These are phyloP conservation scores for Metarhizium brunneum DNA, from an alignment of 2,329 filamentous ascomycete species.

Conservation along the genomic window DNA sequence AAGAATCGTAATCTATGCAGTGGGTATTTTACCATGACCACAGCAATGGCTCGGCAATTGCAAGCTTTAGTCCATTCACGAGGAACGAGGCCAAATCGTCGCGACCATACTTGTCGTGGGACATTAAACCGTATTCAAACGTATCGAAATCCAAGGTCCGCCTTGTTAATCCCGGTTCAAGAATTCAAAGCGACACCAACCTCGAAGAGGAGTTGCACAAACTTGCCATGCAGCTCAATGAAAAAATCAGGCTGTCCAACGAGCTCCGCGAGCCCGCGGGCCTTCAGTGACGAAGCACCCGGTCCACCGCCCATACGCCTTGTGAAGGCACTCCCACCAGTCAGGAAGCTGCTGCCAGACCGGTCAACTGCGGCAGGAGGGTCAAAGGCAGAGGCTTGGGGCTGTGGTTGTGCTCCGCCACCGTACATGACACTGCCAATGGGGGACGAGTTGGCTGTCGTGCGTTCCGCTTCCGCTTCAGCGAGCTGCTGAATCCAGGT, in stretches of 20 bases:
- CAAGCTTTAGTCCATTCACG: background rate
- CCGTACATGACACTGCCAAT: constrained; percentile 30
- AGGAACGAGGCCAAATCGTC: background rate
- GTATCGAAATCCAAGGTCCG: background rate
- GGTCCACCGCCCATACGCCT: constrained; percentile 49
- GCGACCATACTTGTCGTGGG: background rate
- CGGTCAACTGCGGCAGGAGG: constrained; percentile 25
- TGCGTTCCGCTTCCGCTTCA: constrained; percentile 51
- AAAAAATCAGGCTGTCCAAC: constrained; percentile 61
- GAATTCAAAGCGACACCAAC: constrained; percentile 44
- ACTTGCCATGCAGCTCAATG: constrained; percentile 54
- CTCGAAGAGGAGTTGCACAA: constrained; percentile 54
- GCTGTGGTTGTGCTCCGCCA: constrained; percentile 20
- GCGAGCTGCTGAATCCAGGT: constrained; percentile 57
- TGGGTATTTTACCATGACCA: background rate
- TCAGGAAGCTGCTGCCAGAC: constrained; percentile 46
- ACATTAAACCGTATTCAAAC: background rate
- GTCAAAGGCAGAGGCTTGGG: constrained; percentile 19
- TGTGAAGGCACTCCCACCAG: constrained; percentile 46
- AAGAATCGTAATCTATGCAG: background rate
- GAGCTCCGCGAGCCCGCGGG: constrained; percentile 54
- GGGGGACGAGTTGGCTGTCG: constrained; percentile 34
- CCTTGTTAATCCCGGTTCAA: constrained; percentile 15
- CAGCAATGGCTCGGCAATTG: background rate
- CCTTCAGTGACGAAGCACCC: constrained; percentile 45